Conservation (phyloP, 2,329 filamentous ascomycete genomes). For the Ophiostoma tasmaniense region DNA sequence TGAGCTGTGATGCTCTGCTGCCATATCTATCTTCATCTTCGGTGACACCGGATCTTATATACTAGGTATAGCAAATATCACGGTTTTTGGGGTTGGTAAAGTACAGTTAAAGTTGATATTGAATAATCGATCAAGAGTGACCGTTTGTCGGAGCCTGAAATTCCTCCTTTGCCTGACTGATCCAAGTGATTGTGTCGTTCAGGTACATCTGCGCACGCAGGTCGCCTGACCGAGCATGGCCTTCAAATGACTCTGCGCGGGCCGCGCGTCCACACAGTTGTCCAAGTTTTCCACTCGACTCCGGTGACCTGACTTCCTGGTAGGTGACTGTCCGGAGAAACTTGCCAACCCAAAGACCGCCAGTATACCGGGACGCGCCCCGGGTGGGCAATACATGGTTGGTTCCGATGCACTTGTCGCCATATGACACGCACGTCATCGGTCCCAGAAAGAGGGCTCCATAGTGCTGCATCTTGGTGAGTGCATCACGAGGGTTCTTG, state of each 20-base stretch:
- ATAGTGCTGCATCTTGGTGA: conserved; percentile 44
- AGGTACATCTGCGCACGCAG: conserved; percentile 37
- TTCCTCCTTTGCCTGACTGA: conserved; percentile 20
- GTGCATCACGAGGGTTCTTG: conserved; percentile 36
- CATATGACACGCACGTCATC: conserved; percentile 45
- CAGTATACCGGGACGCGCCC: conserved; percentile 40
- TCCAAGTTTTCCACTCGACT: conserved; percentile 41
- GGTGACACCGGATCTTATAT: neutral
- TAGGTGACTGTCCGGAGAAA: conserved; percentile 45
- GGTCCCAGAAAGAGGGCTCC: conserved; percentile 43
- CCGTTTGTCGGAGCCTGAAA: neutral
- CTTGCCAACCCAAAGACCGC: conserved; percentile 48
- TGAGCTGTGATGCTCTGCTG: neutral
- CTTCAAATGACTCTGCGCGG: conserved; percentile 44
- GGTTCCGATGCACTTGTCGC: conserved; percentile 48
- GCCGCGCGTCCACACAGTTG: conserved; percentile 40
- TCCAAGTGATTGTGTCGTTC: conserved; percentile 36
- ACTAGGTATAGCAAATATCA: neutral
- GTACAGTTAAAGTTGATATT: neutral
- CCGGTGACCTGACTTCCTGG: conserved; percentile 37
- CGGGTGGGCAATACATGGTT: conserved; percentile 46
- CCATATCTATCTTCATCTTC: neutral
- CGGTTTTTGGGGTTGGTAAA: neutral
- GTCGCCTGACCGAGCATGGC: conserved; percentile 44
- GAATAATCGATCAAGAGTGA: neutral